Evolutionary conservation across 371 early-diverging fungal genomes (phyloP).

Genomic region (Funneliformis caledonium): DNA sequence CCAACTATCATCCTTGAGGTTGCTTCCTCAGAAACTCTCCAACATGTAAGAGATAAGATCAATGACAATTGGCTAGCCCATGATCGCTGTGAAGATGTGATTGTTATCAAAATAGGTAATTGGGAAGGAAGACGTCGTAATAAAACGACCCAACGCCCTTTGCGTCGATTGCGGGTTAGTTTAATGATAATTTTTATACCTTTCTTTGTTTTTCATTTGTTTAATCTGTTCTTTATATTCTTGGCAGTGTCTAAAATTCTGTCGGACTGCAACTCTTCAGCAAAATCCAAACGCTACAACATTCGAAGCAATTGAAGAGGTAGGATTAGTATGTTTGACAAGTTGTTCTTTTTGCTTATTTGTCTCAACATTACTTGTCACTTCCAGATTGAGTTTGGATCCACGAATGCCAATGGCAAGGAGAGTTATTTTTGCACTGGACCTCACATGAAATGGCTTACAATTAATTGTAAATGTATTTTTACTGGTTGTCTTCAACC

Average conservation of each 20-base stretch:
- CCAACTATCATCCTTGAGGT: constrained; percentile 15
- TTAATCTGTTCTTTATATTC: constrained; percentile 5
- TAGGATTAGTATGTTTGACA: not conserved
- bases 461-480: not conserved
- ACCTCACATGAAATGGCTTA: not conserved
- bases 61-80: constrained; percentile 2
- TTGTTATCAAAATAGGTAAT: constrained; percentile 5
- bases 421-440: not conserved
- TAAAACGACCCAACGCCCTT: not conserved
- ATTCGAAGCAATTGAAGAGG: not conserved
- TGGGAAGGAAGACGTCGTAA: not conserved
- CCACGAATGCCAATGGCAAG: not conserved
- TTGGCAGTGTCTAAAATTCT: constrained; percentile 19
- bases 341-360: constrained; percentile 8
- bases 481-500: not conserved
- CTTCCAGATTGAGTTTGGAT: constrained; percentile 18
- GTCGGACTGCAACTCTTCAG: not conserved
- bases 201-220: not conserved
- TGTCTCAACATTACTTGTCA: not conserved
- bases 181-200: not conserved
- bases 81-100: not conserved
- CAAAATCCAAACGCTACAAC: not conserved
- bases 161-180: not conserved
- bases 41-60: constrained; percentile 9
- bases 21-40: constrained; percentile 1